These are phyloP conservation scores for Gonium pectorale DNA, from an alignment of 139 green algal species.

Conservation along the genomic window DNA sequence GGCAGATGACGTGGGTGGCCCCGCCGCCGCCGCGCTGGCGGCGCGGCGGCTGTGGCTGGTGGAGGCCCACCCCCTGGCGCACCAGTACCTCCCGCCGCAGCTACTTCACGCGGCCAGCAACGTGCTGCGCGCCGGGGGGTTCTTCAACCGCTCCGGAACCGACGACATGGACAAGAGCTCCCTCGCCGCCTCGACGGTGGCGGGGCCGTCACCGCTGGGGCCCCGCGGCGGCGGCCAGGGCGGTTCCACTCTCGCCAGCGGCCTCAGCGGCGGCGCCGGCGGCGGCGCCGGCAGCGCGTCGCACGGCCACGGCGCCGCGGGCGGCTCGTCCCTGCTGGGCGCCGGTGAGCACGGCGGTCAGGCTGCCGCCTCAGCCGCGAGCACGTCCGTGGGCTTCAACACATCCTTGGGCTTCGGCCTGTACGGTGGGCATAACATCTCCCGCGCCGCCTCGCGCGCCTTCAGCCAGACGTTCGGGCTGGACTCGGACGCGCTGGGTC, in stretches of 20 bases:
- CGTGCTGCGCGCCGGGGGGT: background rate
- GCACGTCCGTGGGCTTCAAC: background rate
- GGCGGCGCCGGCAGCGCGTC: background rate
- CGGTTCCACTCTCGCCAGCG: background rate
- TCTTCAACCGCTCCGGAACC: background rate
- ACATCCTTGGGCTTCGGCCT: constrained; percentile 4
- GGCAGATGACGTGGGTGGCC: background rate
- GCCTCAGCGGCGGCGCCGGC: background rate
- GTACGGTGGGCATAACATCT: background rate
- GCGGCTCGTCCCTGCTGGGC: too few relatives aligned
- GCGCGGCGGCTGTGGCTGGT: constrained; percentile 41
- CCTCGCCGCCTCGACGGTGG: background rate
- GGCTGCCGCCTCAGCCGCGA: too few relatives aligned
- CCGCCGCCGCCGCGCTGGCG: background rate
- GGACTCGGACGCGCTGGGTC: background rate
- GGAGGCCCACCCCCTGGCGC: constrained; percentile 30
- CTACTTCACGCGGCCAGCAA: background rate
- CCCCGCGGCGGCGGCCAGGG: background rate
- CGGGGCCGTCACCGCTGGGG: background rate
- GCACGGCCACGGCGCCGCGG: background rate
- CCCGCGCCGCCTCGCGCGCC: background rate
- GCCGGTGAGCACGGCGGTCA: too few relatives aligned
- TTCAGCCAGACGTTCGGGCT: constrained; percentile 11
- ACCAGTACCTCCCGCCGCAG: constrained; percentile 41
- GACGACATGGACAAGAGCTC: background rate